These are phyloP conservation scores for Lentinula sp. DNA, from an alignment of 768 basidiomycete genomes.

Conservation along the genomic window DNA sequence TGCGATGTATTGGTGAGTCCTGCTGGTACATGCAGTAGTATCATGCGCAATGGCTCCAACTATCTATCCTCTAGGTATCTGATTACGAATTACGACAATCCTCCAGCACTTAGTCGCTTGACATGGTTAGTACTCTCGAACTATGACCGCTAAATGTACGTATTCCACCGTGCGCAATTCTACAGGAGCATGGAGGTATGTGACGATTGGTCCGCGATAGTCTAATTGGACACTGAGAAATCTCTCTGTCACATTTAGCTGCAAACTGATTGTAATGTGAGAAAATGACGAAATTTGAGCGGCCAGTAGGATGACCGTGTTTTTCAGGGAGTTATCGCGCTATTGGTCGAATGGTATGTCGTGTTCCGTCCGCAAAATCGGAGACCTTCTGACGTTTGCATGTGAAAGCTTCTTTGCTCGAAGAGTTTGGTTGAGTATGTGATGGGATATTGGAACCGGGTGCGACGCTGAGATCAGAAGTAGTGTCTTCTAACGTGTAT, in stretches of 20 bases:
- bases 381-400: neutral
- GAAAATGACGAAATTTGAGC: constrained; percentile 3
- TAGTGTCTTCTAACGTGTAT: constrained; percentile 39
- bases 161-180: neutral
- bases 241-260: constrained; percentile 23
- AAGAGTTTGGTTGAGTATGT: constrained; percentile 42
- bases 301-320: neutral
- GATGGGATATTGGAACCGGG: neutral
- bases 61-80: constrained; percentile 30
- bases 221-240: neutral
- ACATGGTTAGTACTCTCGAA: constrained; percentile 29
- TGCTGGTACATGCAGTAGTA: neutral
- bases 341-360: constrained; percentile 41
- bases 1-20: constrained; percentile 37
- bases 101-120: constrained; percentile 26
- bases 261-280: constrained; percentile 47
- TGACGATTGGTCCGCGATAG: neutral
- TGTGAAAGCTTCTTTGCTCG: constrained; percentile 44
- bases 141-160: neutral
- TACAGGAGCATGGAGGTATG: constrained; percentile 38
- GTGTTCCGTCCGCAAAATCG: neutral
- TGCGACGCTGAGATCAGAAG: neutral
- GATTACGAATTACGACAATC: constrained; percentile 36
- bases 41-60: neutral
- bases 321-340: constrained; percentile 37